Evolutionary conservation across 2,329 filamentous ascomycete species (phyloP), one percentile per base, ranked within the genome.

Genomic region (Colletotrichum tamarilloi): DNA sequence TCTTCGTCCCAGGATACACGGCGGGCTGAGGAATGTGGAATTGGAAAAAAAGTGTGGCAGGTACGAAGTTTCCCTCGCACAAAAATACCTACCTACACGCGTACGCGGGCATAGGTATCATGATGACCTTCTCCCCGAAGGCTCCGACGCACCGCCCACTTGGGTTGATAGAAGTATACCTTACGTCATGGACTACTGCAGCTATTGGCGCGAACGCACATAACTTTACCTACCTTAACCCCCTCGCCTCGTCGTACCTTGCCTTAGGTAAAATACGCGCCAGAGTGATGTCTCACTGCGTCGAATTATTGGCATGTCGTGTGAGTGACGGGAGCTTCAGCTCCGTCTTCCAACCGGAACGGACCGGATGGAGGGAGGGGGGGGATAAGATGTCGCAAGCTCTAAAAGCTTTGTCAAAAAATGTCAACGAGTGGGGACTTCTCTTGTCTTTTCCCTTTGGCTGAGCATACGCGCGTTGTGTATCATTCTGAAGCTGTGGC

Each of bases 141-240:
- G 52, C 32, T 58, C 70, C 55, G 67, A 49, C 30, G 46, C 66
- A 62, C 64, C 65, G 60, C 67, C 59, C 60, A 65, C 59, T 57
- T 65, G 70, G 66, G 46, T 65, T 67, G 67, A 32, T 65, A 64
- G 65, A 56, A 38, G 59, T 22, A 56, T 65, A 70, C 42, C 42
- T n/a, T 49, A 49, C 70, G 70, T 73, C 70, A 73, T 73, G 67
- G 67, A 69, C 26, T 67, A 26, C 42, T 52, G 60, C 53, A 57
- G 35, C 38, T 28, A 19, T 19, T n/a, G 24, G 26, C 35, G 59
- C 57, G 32, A 7, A 14, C 38, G 66, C 26, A 7, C 42, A 14
- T 5, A 8, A 7, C 22, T 53, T 9, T 35, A 12, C 32, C 32
- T 35, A 35, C 32, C 32, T 35, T 22, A 32, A 32, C 7, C 53